A percentile compares a stretch with the other conserved stretches of the same genome.
Conservation (phyloP, 2,329 filamentous ascomycete genomes). For the Byssoonygena ceratinophila region DNA sequence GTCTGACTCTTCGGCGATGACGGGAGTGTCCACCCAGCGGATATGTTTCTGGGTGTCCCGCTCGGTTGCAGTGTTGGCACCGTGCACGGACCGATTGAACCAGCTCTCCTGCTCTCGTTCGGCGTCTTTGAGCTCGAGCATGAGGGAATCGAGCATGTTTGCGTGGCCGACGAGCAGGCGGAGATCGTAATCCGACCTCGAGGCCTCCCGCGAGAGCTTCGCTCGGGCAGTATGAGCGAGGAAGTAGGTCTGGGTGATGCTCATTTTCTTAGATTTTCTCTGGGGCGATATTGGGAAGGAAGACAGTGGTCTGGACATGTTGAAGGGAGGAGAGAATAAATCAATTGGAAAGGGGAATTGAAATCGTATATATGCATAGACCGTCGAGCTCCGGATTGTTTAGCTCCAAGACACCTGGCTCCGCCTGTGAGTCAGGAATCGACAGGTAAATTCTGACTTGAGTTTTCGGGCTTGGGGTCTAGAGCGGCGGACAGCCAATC, state of each 20-base stretch:
- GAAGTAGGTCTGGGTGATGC: constrained; percentile 96
- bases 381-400: no score
- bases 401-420: not conserved
- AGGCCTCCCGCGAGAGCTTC: constrained; percentile 90
- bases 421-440: constrained; percentile 10
- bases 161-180: constrained; percentile 92
- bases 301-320: not conserved
- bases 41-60: constrained; percentile 54
- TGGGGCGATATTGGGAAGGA: constrained; percentile 23
- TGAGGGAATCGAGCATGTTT: constrained; percentile 92
- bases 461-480: no score
- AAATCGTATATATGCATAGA: not conserved
- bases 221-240: constrained; percentile 90
- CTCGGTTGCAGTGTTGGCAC: constrained; percentile 42
- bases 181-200: constrained; percentile 84
- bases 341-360: not conserved
- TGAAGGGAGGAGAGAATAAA: not conserved
- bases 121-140: constrained; percentile 82
- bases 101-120: constrained; percentile 92
- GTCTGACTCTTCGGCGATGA: constrained; percentile 62
- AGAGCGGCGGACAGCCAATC: constrained; percentile 4
- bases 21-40: constrained; percentile 68
- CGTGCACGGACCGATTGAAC: constrained; percentile 92
- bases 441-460: not conserved
- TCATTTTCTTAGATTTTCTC: constrained; percentile 71